Evolutionary conservation across 106 monocot genomes (phyloP), one percentile per base, ranked within the genome.

Genomic region (Amphibolis antarctica): DNA sequence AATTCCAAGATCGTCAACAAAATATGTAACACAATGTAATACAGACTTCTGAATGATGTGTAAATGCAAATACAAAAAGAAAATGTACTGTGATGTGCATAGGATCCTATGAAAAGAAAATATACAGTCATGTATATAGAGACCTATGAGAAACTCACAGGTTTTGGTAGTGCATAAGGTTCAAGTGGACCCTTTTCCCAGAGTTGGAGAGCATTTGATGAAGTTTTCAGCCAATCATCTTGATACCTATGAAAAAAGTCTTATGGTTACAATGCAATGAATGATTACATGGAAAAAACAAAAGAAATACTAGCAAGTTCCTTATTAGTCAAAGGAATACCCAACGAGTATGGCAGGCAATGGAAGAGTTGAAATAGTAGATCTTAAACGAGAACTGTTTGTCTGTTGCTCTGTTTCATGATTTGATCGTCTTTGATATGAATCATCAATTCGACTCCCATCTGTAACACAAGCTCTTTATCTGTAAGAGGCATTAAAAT

Each of bases 151-250:
- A 64, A 55, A 64, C 81, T 86, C 75, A 96, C 94, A 56, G 83
- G 75, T 61, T 96, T 96, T 12, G 79, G 86, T 59, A 47, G 74
- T 45, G 94, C 94, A 89, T 96, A 96, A 70, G 94, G 94, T 60
- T 96, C 94, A 58, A 96, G 80, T 64, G 93, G 88, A 69, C 75
- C 89, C 61, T 96, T 96, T 66, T 96, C 94, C 94, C 94, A 96
- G 5, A 84, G 29, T 60, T 76, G 68, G 15, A 96, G 52, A 52
- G 77, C 74, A 59, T 75, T 86, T 24, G 65, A 64, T 42, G 94
- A 84, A 47, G 86, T 82, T 72, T 86, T 90, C 66, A 96, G 63
- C 94, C 94, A 96, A 84, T 96, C 94, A 75, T 96, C 94, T 78
- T 96, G 93, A 73, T 94, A 94, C 61, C 93, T 94, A 74, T 26